Base-by-base conservation (phyloP, 2,329 filamentous ascomycete genomes). In the Magnaporthiopsis rhizophila region DNA sequence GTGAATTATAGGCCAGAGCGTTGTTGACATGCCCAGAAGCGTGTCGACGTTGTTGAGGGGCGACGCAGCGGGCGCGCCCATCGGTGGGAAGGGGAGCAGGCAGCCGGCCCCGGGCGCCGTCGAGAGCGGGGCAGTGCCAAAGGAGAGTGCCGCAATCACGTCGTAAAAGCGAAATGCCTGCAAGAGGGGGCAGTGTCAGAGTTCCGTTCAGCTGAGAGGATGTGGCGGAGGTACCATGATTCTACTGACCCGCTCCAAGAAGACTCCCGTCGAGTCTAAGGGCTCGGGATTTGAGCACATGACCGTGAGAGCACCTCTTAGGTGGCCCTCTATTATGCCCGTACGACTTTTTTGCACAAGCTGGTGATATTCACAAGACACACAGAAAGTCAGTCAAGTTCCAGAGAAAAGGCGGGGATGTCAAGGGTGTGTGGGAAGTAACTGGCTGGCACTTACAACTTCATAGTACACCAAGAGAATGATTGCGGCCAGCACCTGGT, bases 81-180 rank as follows among this genome's bases (percentile, higher is more conserved):
- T 71, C 2, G 79, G 77, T 21, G 81, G 77, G 56, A 82, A 75
- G 1, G 81, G 80, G 3, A 80, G 71, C 2, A 82, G 75, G 30
- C 79, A 77, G 21, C 78, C 78, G 6, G 78, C 76, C 15, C 79
- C 78, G 2, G 82, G 79, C 3, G 81, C 77, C 15, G 76, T 79
- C 1, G 83, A 82, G 15, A 86, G 76, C 2, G 85, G 84, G 5
- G 83, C 77, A 15, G 82, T 85, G 64, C 84, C 84, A 62, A 87
- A 80, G 0, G 85, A 88, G 36, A 88, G 74, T 1, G 86, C 85
- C 7, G 85, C 81, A 64, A 87, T 87, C 28, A 88, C 85, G 70
- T 88, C 85, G 73, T 88, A 87, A 69, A 87, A 88, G 7, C 83
- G 81, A 68, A 88, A 88, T 1, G 85, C 84, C 85, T 87, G 64